Evolutionary conservation across 257 asterid species (phyloP).

Genomic region (Solanum pimpinellifolium): DNA sequence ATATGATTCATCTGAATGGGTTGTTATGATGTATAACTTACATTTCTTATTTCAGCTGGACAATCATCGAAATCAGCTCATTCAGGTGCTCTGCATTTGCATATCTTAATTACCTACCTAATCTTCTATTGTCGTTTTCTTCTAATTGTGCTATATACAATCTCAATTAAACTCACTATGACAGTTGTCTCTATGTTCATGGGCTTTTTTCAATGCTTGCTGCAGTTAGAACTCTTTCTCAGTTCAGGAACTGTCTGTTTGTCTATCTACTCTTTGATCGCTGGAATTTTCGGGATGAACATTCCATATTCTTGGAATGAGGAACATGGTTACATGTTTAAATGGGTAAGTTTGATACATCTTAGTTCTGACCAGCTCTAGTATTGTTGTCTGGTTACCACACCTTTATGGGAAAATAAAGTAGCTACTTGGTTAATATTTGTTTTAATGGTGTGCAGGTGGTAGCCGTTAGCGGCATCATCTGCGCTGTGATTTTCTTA

Average conservation of each 20-base stretch:
- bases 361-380: not conserved
- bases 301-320: conserved; percentile 75
- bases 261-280: conserved; percentile 50
- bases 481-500: conserved; percentile 24
- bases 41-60: conserved; percentile 53
- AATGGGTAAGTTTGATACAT: conserved; percentile 52
- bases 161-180: not conserved
- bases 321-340: conserved; percentile 49
- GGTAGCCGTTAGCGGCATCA: conserved; percentile 15
- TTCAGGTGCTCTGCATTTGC: conserved; percentile 45
- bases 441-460: conserved; percentile 34
- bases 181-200: not conserved
- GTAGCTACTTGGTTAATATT: not conserved
- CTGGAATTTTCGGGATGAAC: conserved; percentile 88
- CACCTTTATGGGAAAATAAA: not conserved
- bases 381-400: not conserved
- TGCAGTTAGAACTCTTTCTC: conserved; percentile 86
- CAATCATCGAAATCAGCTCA: conserved; percentile 90
- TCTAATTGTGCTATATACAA: not conserved
- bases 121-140: not conserved
- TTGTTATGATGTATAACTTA: not conserved
- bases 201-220: not conserved
- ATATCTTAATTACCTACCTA: not conserved
- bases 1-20: not conserved
- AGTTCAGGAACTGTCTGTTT: conserved; percentile 67